Conservation (phyloP, 345 rosid genomes). For the Carallia pectinifolia region DNA sequence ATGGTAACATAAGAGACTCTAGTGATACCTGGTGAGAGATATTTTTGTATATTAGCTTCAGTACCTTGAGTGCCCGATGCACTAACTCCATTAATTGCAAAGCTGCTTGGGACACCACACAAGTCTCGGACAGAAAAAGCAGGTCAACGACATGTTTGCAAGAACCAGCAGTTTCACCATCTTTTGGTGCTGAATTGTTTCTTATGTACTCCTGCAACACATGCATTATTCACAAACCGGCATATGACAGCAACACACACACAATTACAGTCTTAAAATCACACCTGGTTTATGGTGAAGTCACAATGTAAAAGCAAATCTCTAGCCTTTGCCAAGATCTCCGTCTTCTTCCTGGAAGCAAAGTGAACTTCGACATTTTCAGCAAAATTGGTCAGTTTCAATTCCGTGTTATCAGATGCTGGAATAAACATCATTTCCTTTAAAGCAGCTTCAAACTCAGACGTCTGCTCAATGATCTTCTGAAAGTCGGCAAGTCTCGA, state of each 20-base stretch:
- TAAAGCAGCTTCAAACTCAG: slow-evolving; percentile 68
- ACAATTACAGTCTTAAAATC: slow-evolving; percentile 19
- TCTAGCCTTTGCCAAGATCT: slow-evolving; percentile 87
- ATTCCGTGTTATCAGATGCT: slow-evolving; percentile 54
- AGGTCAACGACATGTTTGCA: slow-evolving; percentile 60
- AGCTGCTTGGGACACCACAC: slow-evolving; percentile 84
- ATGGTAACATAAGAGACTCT: no score
- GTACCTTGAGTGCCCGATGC: slow-evolving; percentile 77
- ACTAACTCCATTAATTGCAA: slow-evolving; percentile 76
- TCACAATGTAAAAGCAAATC: slow-evolving; percentile 71
- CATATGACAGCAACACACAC: slow-evolving; percentile 15
- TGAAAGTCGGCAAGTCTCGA: slow-evolving; percentile 84
- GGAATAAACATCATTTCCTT: slow-evolving; percentile 71
- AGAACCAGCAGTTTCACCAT: slow-evolving; percentile 32
- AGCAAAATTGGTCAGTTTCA: slow-evolving; percentile 74
- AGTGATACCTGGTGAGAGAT: no score
- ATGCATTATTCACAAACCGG: slow-evolving; percentile 7
- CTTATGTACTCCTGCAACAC: slow-evolving; percentile 49
- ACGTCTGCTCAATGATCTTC: slow-evolving; percentile 58
- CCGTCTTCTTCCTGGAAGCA: slow-evolving; percentile 78
- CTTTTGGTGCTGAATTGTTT: slow-evolving; percentile 30
- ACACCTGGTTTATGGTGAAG: slow-evolving; percentile 72
- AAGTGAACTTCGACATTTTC: slow-evolving; percentile 96
- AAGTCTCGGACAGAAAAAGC: slow-evolving; percentile 73
- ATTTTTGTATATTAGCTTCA: not conserved